Conservation (phyloP, 176 grass and related monocot species). For the Elaeis guineensis region DNA sequence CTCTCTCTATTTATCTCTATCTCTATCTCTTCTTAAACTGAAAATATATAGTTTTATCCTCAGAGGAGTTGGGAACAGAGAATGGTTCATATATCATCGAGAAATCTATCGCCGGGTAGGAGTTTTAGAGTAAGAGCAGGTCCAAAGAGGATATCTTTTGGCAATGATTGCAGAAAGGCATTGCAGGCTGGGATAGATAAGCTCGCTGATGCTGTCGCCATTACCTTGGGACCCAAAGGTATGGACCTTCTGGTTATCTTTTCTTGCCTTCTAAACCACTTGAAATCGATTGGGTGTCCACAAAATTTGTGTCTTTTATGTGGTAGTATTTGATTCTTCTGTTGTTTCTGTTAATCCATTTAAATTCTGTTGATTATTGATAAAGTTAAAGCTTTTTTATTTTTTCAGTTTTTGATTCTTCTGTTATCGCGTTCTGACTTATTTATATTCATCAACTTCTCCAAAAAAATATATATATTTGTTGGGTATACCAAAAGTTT, state of each 20-base stretch:
- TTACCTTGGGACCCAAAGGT: slow-evolving; percentile 94
- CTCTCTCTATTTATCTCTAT: neutral
- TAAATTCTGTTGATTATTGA: slow-evolving; percentile 18
- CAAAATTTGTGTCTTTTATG: no score
- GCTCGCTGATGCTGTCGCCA: slow-evolving; percentile 71
- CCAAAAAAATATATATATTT: no score
- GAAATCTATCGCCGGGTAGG: neutral
- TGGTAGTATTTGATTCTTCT: no score
- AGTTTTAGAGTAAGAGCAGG: slow-evolving; percentile 39
- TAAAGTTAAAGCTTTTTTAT: no score
- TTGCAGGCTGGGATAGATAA: slow-evolving; percentile 78
- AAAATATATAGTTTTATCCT: neutral
- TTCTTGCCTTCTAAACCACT: no score
- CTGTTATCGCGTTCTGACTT: no score
- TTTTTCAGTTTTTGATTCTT: no score
- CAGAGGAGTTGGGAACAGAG: slow-evolving; percentile 1
- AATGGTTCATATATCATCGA: neutral
- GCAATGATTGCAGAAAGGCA: slow-evolving; percentile 50
- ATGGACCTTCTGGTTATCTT: neutral
- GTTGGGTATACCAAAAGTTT: no score
- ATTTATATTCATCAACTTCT: no score
- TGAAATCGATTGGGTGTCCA: no score
- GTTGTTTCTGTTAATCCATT: neutral
- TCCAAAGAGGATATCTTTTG: slow-evolving; percentile 59
- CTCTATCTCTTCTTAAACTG: neutral